These are phyloP conservation scores for Fragaria ananassa DNA, from an alignment of 306 rosid species.

Conservation along the genomic window DNA sequence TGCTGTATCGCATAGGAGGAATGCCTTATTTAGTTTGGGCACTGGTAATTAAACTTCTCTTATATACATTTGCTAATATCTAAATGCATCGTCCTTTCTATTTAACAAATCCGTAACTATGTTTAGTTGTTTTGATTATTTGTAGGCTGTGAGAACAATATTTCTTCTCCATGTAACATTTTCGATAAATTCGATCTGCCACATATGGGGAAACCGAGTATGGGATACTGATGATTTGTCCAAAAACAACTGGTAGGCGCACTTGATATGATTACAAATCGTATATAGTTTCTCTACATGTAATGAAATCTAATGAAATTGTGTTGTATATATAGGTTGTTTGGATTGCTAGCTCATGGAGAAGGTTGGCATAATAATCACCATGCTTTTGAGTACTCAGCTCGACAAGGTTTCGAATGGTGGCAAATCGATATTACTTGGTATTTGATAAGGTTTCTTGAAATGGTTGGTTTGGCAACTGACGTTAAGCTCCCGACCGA, in stretches of 20 bases:
- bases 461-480: slow-evolving; percentile 65
- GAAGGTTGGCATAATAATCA: slow-evolving; percentile 95
- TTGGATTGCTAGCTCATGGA: slow-evolving; percentile 77
- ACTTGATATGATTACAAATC: too few relatives aligned
- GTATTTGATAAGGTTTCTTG: slow-evolving; percentile 60
- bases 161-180: too few relatives aligned
- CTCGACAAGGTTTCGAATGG: slow-evolving; percentile 88
- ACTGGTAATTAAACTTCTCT: too few relatives aligned
- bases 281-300: too few relatives aligned
- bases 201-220: slow-evolving; percentile 68
- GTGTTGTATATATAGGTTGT: slow-evolving; percentile 49
- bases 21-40: too few relatives aligned
- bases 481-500: slow-evolving; percentile 64
- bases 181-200: slow-evolving; percentile 7
- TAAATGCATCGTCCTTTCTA: too few relatives aligned
- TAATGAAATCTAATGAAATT: too few relatives aligned
- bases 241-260: slow-evolving; percentile 53
- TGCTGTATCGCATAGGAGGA: too few relatives aligned
- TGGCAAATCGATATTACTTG: slow-evolving; percentile 90
- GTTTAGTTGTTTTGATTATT: too few relatives aligned
- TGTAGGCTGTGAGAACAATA: too few relatives aligned
- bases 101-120: too few relatives aligned
- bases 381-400: slow-evolving; percentile 92
- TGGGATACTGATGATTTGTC: slow-evolving; percentile 48
- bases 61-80: too few relatives aligned